phyloP scores from a whole-genome alignment of 805 yeast genomes.

The Candida verbasci region DNA sequence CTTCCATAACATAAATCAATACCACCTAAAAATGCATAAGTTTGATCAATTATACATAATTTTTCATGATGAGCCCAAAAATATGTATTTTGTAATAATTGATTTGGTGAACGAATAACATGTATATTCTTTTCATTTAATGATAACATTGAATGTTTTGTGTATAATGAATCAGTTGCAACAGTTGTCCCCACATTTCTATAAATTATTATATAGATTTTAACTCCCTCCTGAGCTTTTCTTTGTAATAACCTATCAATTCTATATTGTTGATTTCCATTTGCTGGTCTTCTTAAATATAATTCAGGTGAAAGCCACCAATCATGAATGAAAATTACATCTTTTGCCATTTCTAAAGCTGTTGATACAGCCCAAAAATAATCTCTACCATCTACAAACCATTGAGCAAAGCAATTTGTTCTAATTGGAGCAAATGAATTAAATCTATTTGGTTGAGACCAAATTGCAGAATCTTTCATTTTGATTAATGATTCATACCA shows the following conservation, averaged over 20 bases:
- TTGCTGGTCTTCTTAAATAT: slow-evolving; percentile 88
- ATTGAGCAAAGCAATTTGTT: slow-evolving; percentile 81
- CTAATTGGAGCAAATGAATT: slow-evolving; percentile 91
- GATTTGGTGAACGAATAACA: slow-evolving; percentile 93
- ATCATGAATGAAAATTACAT: slow-evolving; percentile 85
- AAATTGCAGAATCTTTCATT: slow-evolving; percentile 64
- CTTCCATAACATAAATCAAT: slow-evolving; percentile 94
- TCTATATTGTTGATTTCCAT: slow-evolving; percentile 92
- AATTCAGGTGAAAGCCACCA: slow-evolving; percentile 99
- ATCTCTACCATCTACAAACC: slow-evolving; percentile 96
- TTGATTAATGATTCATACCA: slow-evolving; percentile 74
- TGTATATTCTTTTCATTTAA: slow-evolving; percentile 78
- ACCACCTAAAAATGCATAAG: slow-evolving; percentile 90
- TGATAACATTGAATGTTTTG: slow-evolving; percentile 87
- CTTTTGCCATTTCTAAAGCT: slow-evolving; percentile 2
- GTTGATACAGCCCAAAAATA: slow-evolving; percentile 81
- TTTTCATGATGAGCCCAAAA: slow-evolving; percentile 99
- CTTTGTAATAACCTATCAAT: slow-evolving; percentile 82
- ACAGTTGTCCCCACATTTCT: slow-evolving; percentile 92
- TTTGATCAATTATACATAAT: slow-evolving; percentile 78
- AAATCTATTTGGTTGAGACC: slow-evolving; percentile 69
- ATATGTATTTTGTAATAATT: slow-evolving; percentile 83
- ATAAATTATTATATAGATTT: slow-evolving; percentile 85
- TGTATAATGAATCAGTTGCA: slow-evolving; percentile 89
- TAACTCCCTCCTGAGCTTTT: slow-evolving; percentile 93